Evolutionary conservation across 2,329 filamentous ascomycete species (phyloP), one percentile per base, ranked within the genome.

Genomic region (Hortaea werneckii): DNA sequence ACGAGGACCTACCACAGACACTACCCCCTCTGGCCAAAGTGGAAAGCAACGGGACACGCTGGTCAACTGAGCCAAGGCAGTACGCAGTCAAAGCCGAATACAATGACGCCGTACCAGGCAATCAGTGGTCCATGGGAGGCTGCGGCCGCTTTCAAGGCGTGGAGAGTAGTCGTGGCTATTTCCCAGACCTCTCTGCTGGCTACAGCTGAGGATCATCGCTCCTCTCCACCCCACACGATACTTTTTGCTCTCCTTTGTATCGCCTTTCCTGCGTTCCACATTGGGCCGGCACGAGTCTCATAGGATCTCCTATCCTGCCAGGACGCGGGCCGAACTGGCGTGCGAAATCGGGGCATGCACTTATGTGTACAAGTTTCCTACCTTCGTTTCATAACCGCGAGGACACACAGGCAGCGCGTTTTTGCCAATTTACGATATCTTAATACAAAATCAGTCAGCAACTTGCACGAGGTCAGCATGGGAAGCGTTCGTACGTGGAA

Each of bases 111-210:
- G 58, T 52, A 48, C 58, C 49, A 5, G 59, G 59, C 13, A 49
- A 56, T 8, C 55, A 58, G 20, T 71, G 67, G 65, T 20, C 20
- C 20, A 56, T 63, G 6, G 65, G 65, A n/a, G 56, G 60, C 26
- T 67, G 68, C 50, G 63, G 67, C 27, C 61, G 68, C 6, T 72
- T 67, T 50, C 67, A 71, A 51, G 70, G 70, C 45, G 65, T 71
- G 51, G 68, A 70, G 40, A 65, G 63, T 10, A 72, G 69, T 50
- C 67, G 68, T 20, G 70, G 70, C 28, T 71, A 67, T 51, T 73
- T 69, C 47, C 69, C 68, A 10, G 67, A 71, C 41, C 57, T 72
- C 27, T 63, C 32, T 35, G 20, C 20, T 20, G 20, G 20, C 20
- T 20, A 20, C 20, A 20, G 20, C 20, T 20, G 20, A 20, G 32